Base-by-base conservation (phyloP, 768 basidiomycete species). In the Boletus vinaceobasis region DNA sequence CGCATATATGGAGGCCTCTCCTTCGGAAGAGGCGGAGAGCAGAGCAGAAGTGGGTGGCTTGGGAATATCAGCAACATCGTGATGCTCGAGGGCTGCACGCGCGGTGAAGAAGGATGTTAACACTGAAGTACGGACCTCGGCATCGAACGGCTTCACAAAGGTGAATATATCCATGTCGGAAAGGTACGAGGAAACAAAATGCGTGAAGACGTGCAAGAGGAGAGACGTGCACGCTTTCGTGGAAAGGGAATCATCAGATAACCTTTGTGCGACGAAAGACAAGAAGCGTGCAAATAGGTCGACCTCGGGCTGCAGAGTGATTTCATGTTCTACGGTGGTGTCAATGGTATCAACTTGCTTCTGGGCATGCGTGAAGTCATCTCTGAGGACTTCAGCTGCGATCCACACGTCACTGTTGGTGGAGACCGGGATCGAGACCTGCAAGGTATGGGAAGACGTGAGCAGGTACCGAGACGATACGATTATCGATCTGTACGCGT, bases 371-470 rank as follows among this genome's bases (percentile, higher is more conserved):
- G 79, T 73, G 70, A 96, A 98, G 56, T 94, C 90, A 65, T 97
- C 93, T 65, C 89, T 79, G 53, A 96, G 83, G 65, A 94, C 85
- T 75, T 96, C 93, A 48, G 94, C 93, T 50, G 85, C 82, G 67
- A 93, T 91, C 94, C 95, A 97, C 72, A 92, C 84, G 71, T 93
- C 85, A 60, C 77, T 59, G 37, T 77, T 74, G n/a, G 90, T 85
- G 43, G 92, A 86, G 55, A 97, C 89, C 43, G 91, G 93, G 71
- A 98, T 85, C 58, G 89, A 87, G 57, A 96, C 72, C 91, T 93
- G 60, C 14, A 61, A 46, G 40, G 43, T 15, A 50, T 27, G 29
- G 37, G 29, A 38, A 43, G 43, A 33, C 23, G 39, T 60, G 50
- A 58, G 44, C 35, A 46, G 37, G 26, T 29, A 43, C 19, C 39